Conservation (phyloP, 2,329 filamentous ascomycete species). For the Aspergillus piperis region DNA sequence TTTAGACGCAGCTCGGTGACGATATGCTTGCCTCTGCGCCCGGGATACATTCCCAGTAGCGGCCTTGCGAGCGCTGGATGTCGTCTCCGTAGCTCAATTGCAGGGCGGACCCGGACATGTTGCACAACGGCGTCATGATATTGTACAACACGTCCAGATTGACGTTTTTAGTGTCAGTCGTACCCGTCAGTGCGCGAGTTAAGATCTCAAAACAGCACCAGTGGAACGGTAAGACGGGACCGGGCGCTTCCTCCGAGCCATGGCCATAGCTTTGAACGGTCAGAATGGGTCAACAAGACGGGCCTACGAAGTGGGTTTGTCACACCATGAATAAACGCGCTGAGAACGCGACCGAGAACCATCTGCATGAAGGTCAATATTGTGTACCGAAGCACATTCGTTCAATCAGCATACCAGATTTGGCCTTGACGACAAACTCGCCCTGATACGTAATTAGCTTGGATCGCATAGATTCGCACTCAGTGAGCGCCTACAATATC, state of each 20-base stretch:
- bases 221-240: conserved; percentile 26
- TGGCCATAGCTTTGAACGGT: conserved; percentile 20
- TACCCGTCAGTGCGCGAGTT: conserved; percentile 18
- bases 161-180: conserved; percentile 14
- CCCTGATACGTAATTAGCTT: conserved; percentile 16
- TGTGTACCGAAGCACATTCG: too few species aligned
- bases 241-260: conserved; percentile 20
- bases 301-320: neutral
- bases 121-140: conserved; percentile 18
- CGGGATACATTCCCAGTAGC: conserved; percentile 26
- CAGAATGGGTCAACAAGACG: neutral
- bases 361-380: neutral
- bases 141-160: conserved; percentile 22
- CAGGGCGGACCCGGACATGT: conserved; percentile 16
- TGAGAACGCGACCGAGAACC: neutral
- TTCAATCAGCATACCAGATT: conserved; percentile 6
- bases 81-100: conserved; percentile 22
- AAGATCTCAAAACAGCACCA: conserved; percentile 26
- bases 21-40: conserved; percentile 20
- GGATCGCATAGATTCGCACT: too few species aligned
- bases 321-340: conserved; percentile 20
- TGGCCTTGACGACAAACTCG: conserved; percentile 22
- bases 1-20: neutral
- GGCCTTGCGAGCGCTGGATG: conserved; percentile 21
- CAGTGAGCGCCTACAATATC: conserved; percentile 16